Evolutionary conservation across 345 rosid genomes (phyloP).

Genomic region (Zanthoxylum bungeanum): DNA sequence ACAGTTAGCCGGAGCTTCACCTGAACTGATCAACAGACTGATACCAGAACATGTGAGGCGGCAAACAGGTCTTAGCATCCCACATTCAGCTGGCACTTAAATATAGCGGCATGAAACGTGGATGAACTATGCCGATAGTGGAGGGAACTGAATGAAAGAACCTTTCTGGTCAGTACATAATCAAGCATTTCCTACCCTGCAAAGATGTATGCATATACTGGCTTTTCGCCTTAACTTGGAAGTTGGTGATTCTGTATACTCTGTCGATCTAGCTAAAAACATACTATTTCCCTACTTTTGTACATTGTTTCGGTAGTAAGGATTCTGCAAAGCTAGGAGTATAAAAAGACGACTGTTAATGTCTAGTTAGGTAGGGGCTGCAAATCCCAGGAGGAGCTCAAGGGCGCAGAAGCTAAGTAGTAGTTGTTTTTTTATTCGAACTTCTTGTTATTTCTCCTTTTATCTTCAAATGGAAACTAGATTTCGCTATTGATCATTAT

Average conservation of each 20-base stretch:
- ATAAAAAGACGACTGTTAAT: conserved; percentile 15
- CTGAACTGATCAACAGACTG: conserved; percentile 62
- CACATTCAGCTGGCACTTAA: conserved; percentile 37
- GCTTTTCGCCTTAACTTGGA: conserved; percentile 16
- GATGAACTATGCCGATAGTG: background rate
- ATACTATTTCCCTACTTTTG: conserved; percentile 11
- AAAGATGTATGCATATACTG: conserved; percentile 16
- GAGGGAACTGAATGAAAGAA: conserved; percentile 4
- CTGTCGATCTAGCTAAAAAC: conserved; percentile 10
- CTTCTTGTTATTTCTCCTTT: background rate
- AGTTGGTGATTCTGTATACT: conserved; percentile 14
- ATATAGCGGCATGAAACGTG: conserved; percentile 1
- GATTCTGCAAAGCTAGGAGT: conserved; percentile 25
- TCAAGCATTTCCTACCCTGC: conserved; percentile 11
- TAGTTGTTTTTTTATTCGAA: conserved; percentile 7
- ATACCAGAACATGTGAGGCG: conserved; percentile 68
- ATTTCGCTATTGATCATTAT: background rate
- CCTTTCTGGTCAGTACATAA: background rate
- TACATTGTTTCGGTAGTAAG: conserved; percentile 25
- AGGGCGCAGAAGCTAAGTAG: conserved; percentile 10
- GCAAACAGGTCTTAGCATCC: conserved; percentile 36
- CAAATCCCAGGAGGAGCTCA: conserved; percentile 3
- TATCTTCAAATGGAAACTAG: conserved; percentile 1
- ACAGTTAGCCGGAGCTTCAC: conserved; percentile 66
- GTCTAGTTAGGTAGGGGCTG: conserved; percentile 27